Evolutionary conservation across 2,329 filamentous ascomycete species (phyloP).

Genomic region (Alternaria sp.): DNA sequence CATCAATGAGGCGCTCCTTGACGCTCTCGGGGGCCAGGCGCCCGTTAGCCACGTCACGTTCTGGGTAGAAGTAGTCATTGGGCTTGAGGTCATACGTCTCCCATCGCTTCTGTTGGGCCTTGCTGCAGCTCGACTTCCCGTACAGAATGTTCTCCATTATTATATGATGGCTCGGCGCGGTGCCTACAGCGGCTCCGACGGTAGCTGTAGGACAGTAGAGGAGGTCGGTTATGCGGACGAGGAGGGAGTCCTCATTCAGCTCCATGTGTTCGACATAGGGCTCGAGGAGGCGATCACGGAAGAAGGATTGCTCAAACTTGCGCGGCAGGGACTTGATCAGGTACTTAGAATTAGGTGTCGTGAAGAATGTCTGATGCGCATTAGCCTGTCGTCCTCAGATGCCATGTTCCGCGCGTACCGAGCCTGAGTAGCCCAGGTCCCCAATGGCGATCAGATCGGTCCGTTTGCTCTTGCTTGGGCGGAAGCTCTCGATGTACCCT

Average conservation of each 20-base stretch:
- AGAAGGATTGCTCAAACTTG: slow-evolving; percentile 73
- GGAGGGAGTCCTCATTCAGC: slow-evolving; percentile 63
- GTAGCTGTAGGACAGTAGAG: slow-evolving; percentile 62
- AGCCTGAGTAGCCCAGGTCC: slow-evolving; percentile 76
- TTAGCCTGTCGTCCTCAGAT: slow-evolving; percentile 10
- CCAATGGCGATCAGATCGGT: slow-evolving; percentile 63
- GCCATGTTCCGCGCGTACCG: slow-evolving; percentile 50
- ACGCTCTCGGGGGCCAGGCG: slow-evolving; percentile 68
- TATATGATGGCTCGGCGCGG: slow-evolving; percentile 73
- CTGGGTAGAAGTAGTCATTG: slow-evolving; percentile 75
- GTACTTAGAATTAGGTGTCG: slow-evolving; percentile 68
- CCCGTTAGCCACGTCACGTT: slow-evolving; percentile 72
- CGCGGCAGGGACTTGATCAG: slow-evolving; percentile 75
- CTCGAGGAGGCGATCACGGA: slow-evolving; percentile 68
- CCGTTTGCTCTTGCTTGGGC: slow-evolving; percentile 46
- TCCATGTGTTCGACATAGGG: slow-evolving; percentile 71
- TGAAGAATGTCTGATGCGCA: slow-evolving; percentile 67
- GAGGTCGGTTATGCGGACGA: slow-evolving; percentile 76
- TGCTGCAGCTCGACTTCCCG: slow-evolving; percentile 58
- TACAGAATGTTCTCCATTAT: slow-evolving; percentile 78
- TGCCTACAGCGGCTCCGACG: slow-evolving; percentile 65
- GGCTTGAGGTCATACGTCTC: slow-evolving; percentile 79
- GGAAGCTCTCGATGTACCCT: slow-evolving; percentile 62
- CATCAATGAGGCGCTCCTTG: slow-evolving; percentile 69
- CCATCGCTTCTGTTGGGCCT: slow-evolving; percentile 60